Conservation (phyloP, 179 eudicot species). For the Carnegiea gigantea region DNA sequence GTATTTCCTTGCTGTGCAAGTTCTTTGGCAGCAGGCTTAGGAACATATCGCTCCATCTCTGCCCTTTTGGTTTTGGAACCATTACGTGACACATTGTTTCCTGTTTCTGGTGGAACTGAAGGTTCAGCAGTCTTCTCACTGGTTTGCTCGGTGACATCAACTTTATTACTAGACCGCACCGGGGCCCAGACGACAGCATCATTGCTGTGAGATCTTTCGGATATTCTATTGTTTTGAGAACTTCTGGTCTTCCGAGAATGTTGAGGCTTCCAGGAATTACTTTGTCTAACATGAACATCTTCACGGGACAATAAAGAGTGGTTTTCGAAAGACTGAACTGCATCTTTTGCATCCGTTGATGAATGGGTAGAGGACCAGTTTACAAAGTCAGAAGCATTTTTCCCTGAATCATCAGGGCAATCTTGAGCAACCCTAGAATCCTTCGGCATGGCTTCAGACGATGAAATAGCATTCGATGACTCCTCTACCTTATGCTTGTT, state of each 20-base stretch:
- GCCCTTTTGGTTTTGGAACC: slow-evolving; percentile 76
- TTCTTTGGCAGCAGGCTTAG: slow-evolving; percentile 88
- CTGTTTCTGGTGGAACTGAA: slow-evolving; percentile 33
- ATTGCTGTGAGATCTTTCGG: slow-evolving; percentile 47
- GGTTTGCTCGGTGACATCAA: slow-evolving; percentile 42
- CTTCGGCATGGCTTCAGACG: slow-evolving; percentile 26
- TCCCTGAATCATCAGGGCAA: slow-evolving; percentile 32
- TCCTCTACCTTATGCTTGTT: slow-evolving; percentile 62
- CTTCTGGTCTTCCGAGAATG: slow-evolving; percentile 59
- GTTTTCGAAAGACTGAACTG: slow-evolving; percentile 36
- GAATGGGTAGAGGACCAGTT: slow-evolving; percentile 35
- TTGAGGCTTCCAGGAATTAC: slow-evolving; percentile 60
- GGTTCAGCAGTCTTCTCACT: slow-evolving; percentile 37
- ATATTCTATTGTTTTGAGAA: slow-evolving; percentile 50
- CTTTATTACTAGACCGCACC: slow-evolving; percentile 56
- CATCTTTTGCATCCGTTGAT: slow-evolving; percentile 31
- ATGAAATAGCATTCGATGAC: slow-evolving; percentile 31
- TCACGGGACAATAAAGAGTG: slow-evolving; percentile 43
- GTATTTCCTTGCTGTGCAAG: slow-evolving; percentile 67
- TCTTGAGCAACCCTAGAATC: slow-evolving; percentile 38
- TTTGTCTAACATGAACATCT: slow-evolving; percentile 45
- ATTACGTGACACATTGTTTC: slow-evolving; percentile 41
- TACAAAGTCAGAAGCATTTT: slow-evolving; percentile 24
- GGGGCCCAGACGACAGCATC: slow-evolving; percentile 91
- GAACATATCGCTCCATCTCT: slow-evolving; percentile 96